phyloP scores from a whole-genome alignment of 352 stramenopile genomes.

The Phytophthora sp. region DNA sequence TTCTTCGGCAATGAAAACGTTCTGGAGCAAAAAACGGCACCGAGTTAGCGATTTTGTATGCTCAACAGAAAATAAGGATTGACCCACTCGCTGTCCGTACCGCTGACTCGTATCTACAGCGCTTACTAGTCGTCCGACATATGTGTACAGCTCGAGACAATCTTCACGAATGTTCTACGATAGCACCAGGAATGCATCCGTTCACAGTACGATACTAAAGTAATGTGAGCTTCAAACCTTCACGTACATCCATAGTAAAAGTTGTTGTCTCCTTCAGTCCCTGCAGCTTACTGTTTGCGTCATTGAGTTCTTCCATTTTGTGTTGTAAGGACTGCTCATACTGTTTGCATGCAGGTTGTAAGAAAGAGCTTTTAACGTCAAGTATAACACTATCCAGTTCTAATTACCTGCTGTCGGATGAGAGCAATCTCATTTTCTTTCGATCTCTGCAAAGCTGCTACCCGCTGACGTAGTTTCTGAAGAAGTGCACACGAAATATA shows the following conservation, averaged over 20 bases:
- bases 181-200: slow-evolving; percentile 7
- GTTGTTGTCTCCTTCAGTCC: slow-evolving; percentile 44
- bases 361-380: neutral
- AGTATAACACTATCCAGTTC: neutral
- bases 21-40: slow-evolving; percentile 11
- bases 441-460: slow-evolving; percentile 55
- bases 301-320: slow-evolving; percentile 52
- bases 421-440: slow-evolving; percentile 80
- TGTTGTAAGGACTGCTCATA: slow-evolving; percentile 72
- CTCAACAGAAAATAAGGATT: no score
- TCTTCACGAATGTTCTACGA: slow-evolving; percentile 67
- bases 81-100: slow-evolving; percentile 12
- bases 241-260: slow-evolving; percentile 55
- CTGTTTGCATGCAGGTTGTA: slow-evolving; percentile 23
- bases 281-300: slow-evolving; percentile 42
- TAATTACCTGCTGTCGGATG: slow-evolving; percentile 64
- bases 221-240: neutral
- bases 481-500: neutral
- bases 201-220: neutral
- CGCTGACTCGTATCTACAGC: slow-evolving; percentile 34
- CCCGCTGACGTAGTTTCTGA: slow-evolving; percentile 54
- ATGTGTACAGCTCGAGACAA: slow-evolving; percentile 74
- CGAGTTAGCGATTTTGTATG: slow-evolving; percentile 3
- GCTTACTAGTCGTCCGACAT: slow-evolving; percentile 52
- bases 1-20: slow-evolving; percentile 59